Evolutionary conservation across 225 moss, liverwort and hornwort species (phyloP).

Genomic region (Marchantia paleacea): DNA sequence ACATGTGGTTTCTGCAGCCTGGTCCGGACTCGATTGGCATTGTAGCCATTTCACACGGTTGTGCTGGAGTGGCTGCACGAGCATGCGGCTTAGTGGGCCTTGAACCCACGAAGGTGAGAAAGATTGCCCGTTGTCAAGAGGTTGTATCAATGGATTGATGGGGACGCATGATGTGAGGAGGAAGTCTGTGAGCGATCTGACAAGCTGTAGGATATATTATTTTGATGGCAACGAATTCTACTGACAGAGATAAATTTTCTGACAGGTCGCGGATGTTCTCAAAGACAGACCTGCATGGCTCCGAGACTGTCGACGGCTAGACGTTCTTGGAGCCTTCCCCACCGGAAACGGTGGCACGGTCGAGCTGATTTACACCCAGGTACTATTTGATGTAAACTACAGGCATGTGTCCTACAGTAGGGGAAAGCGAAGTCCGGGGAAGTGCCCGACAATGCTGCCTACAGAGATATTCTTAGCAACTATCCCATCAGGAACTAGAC

Average conservation of each 20-base stretch:
- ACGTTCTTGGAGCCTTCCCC: slow-evolving; percentile 82
- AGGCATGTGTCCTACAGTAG: background rate
- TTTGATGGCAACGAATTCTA: too few species aligned
- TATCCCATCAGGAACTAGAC: background rate
- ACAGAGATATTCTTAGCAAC: background rate
- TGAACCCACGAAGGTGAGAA: slow-evolving; percentile 77
- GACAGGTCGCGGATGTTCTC: slow-evolving; percentile 74
- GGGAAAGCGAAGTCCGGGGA: background rate
- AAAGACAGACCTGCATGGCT: slow-evolving; percentile 98
- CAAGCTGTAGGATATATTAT: too few species aligned
- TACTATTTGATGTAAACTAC: slow-evolving; percentile 16
- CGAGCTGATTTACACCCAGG: slow-evolving; percentile 90
- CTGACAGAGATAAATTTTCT: background rate
- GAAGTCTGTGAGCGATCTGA: too few species aligned
- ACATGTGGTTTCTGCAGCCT: slow-evolving; percentile 58
- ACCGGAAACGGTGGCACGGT: slow-evolving; percentile 86
- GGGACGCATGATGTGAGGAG: too few species aligned
- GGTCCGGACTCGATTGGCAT: slow-evolving; percentile 99
- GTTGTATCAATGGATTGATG: too few species aligned
- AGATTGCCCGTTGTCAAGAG: too few species aligned
- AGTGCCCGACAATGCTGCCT: background rate
- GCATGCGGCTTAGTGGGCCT: slow-evolving; percentile 98
- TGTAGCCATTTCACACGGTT: slow-evolving; percentile 99
- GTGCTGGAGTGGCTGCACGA: slow-evolving; percentile 99
- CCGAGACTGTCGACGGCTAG: slow-evolving; percentile 93